Evolutionary conservation across 148 eudicot species (phyloP), one percentile per base, ranked within the genome.

Genomic region (Talinum fruticosum): DNA sequence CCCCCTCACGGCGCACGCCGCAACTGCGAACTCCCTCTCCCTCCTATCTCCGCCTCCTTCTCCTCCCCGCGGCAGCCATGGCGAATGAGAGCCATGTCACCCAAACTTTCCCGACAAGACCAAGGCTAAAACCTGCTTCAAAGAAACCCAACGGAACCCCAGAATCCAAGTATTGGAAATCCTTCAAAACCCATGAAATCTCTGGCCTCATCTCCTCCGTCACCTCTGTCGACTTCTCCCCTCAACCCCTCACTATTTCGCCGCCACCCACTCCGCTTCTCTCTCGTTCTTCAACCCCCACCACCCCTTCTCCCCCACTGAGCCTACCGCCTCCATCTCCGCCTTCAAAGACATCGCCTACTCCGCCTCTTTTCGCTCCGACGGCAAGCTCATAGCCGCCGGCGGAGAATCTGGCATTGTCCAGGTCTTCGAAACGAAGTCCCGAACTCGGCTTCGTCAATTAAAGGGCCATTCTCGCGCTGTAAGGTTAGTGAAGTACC

Each of bases 141-240:
- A 86, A 82, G 41, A 87, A 75, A 35, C 78, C 88, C 35, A 86
- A 82, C 10, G 77, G 83, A 16, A 78, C 96, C 24, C 89, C 92
- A 21, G 98, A 94, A 88, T 77, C 87, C 15, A 87, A 85, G 41
- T 90, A 82, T 84, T 94, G 97, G 96, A 86, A 80, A 82, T 92
- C 97, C 51, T 94, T 90, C 89, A 94, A 94, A 85, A 53, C 87
- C 76, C 85, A 82, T 8, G 75, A 76, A 49, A 82, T 84, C 26
- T 45, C 84, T 19, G 74, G 85, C 80, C 81, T 91, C 24, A 38
- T 82, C 28, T 84, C 85, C 74, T 86, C 93, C 65, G 78, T 92
- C 21, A 88, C 92, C 38, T 90, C 93, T 19, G 29, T 94, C 8
- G 69, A 82, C 32, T 94, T 92, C 82, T 89, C 98, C 75, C 92